Base-by-base conservation (phyloP, 257 asterid species). In the Solanum boliviense region DNA sequence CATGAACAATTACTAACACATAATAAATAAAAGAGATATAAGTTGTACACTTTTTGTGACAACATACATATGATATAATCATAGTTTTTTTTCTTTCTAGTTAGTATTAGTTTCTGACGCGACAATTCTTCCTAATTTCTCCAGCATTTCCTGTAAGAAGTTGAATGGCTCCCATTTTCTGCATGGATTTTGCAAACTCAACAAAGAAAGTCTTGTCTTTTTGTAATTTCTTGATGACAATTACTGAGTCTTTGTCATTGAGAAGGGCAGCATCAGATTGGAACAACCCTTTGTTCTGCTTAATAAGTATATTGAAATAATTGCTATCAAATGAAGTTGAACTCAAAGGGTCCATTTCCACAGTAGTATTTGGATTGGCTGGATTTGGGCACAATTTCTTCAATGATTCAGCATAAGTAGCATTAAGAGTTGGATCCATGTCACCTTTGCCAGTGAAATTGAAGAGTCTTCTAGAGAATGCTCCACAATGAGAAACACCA, bases 191-290 rank as follows among this genome's bases (percentile, higher is more conserved):
- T 15, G 58, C 91, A 23, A 93, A 94, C 83, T 85, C 90, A 36
- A 0, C 1, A 34, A 91, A 87, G 70, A 93, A 93, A 39, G 25
- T 20, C 35, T 32, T 21, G 38, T 48, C 83, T 6, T 82, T 65
- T 84, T 90, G 88, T 20, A 92, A 67, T 32, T 18, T 38, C 23
- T 34, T 52, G 1, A 89, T 95, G 13, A 87, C 46, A 7, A 62
- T 16, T 4, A 90, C 91, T 23, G 94, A 85, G 0, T 38, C 4
- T 0, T 29, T 71, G 89, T 93, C 38, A 5, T 81, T 90, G 27
- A 93, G 87, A 5, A 94, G 91, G 70, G 94, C 94, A 0, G 96
- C 94, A 82, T 92, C 95, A 0, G 97, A 92, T 84, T 84, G 90
- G 88, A 94, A 91, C 32, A 92, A 88, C 3, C 96, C 95, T 88